Conservation (phyloP, 2,329 filamentous ascomycete genomes). For the Curvularia sp. region DNA sequence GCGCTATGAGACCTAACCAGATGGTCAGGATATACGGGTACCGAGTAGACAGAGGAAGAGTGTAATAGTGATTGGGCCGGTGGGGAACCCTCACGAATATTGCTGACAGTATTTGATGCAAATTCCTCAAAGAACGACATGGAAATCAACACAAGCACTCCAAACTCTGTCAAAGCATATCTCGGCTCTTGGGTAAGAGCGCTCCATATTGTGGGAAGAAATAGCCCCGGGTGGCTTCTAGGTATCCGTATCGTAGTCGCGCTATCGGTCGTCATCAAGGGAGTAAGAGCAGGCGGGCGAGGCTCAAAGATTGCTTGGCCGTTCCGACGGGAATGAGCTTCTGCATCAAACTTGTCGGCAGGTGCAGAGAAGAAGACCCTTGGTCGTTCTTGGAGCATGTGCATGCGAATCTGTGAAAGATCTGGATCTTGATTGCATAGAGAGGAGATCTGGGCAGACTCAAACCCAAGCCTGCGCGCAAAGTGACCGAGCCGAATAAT, state of each 20-base stretch:
- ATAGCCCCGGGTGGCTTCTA: conserved; percentile 2
- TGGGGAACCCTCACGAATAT: background rate
- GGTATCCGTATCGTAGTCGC: background rate
- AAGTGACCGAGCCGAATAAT: conserved; percentile 4
- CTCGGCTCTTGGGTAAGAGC: conserved; percentile 10
- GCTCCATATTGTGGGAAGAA: conserved; percentile 14
- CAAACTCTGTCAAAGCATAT: conserved; percentile 11
- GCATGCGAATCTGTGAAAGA: conserved; percentile 11
- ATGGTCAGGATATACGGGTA: background rate
- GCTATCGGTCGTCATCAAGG: conserved; percentile 9
- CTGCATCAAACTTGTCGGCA: conserved; percentile 4
- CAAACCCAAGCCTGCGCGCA: conserved; percentile 9
- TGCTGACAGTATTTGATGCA: background rate
- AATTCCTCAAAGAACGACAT: conserved; percentile 13
- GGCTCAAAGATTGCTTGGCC: conserved; percentile 11
- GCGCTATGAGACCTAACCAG: background rate
- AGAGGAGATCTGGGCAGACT: conserved; percentile 9
- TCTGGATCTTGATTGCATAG: conserved; percentile 10
- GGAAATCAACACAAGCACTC: conserved; percentile 7
- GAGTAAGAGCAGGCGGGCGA: conserved; percentile 8
- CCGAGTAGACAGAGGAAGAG: conserved; percentile 9
- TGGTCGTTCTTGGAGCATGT: conserved; percentile 10
- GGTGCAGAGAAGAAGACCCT: conserved; percentile 1
- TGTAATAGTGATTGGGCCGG: background rate
- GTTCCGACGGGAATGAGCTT: conserved; percentile 1